A percentile compares a stretch with the other conserved stretches of the same genome.
phyloP scores from a whole-genome alignment of 1,139 yeast species.

The Geotrichum cucujoidarum region DNA sequence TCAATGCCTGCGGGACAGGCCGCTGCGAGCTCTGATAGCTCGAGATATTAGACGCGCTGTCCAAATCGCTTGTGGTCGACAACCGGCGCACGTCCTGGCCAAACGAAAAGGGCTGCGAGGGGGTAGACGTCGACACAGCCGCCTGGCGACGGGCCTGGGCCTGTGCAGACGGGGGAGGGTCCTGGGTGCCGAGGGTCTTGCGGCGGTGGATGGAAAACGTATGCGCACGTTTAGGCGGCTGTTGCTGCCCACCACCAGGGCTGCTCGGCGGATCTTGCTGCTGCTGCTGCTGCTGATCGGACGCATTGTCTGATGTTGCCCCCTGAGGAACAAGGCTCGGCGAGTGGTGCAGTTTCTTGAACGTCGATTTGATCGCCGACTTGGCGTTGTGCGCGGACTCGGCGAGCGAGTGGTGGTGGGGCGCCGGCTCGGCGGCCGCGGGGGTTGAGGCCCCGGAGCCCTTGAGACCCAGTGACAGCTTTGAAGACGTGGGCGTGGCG shows the following conservation, averaged over 20 bases:
- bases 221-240: conserved; percentile 11
- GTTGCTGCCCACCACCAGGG: not conserved
- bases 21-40: conserved; percentile 18
- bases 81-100: conserved; percentile 10
- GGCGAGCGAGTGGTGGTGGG: conserved; percentile 10
- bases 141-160: conserved; percentile 15
- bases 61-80: conserved; percentile 18
- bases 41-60: conserved; percentile 13
- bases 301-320: too few relatives aligned
- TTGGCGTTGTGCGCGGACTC: conserved; percentile 14
- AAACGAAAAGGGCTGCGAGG: conserved; percentile 14
- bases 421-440: not conserved
- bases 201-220: conserved; percentile 15
- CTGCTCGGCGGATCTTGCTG: not conserved
- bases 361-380: conserved; percentile 10
- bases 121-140: not conserved
- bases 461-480: not conserved
- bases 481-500: not conserved
- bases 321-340: conserved; percentile 4
- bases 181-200: conserved; percentile 13
- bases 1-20: conserved; percentile 16
- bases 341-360: conserved; percentile 11
- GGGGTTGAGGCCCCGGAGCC: not conserved
- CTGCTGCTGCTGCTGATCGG: not conserved
- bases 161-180: conserved; percentile 12